Percentiles rank a stretch among this genome's conserved stretches.
Evolutionary conservation across 768 basidiomycete genomes (phyloP).

Genomic region (Rhodosporidiobolus sp.): DNA sequence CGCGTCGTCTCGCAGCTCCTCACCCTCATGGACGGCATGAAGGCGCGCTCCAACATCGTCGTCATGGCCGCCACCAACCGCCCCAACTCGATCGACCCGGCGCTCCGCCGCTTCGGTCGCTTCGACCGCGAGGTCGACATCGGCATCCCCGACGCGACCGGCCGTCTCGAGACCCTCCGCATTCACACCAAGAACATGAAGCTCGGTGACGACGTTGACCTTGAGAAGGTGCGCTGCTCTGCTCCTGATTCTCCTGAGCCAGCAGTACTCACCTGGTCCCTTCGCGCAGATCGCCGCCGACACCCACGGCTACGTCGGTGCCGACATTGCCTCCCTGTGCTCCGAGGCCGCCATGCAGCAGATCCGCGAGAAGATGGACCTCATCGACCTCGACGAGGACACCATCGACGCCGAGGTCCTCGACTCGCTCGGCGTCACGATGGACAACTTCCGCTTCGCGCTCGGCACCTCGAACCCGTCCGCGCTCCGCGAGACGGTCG

Average conservation of each 20-base stretch:
- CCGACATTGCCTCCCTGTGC: slow-evolving; percentile 93
- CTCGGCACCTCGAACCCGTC: slow-evolving; percentile 97
- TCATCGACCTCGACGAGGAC: slow-evolving; percentile 85
- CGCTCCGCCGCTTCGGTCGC: slow-evolving; percentile 95
- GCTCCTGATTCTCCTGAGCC: neutral
- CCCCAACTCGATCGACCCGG: slow-evolving; percentile 98
- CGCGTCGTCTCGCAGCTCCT: slow-evolving; percentile 97
- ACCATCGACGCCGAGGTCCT: slow-evolving; percentile 99
- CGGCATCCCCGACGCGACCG: slow-evolving; percentile 97
- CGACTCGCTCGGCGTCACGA: slow-evolving; percentile 96
- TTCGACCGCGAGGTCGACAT: slow-evolving; percentile 99
- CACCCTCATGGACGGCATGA: slow-evolving; percentile 92
- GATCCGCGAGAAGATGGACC: slow-evolving; percentile 99
- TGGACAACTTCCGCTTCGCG: slow-evolving; percentile 99
- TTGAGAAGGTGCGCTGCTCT: slow-evolving; percentile 68
- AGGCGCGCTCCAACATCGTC: slow-evolving; percentile 97
- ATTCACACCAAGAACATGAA: slow-evolving; percentile 99
- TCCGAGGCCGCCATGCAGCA: slow-evolving; percentile 99
- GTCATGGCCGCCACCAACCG: slow-evolving; percentile 99
- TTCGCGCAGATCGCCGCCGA: slow-evolving; percentile 82
- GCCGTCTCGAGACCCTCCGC: slow-evolving; percentile 95
- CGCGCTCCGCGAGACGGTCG: slow-evolving; percentile 96
- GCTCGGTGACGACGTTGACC: slow-evolving; percentile 89
- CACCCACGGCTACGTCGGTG: slow-evolving; percentile 98
- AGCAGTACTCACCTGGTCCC: neutral